Percentiles rank a stretch among this genome's conserved stretches.
Conservation (phyloP, 306 rosid species). For the Trifolium subterraneum region DNA sequence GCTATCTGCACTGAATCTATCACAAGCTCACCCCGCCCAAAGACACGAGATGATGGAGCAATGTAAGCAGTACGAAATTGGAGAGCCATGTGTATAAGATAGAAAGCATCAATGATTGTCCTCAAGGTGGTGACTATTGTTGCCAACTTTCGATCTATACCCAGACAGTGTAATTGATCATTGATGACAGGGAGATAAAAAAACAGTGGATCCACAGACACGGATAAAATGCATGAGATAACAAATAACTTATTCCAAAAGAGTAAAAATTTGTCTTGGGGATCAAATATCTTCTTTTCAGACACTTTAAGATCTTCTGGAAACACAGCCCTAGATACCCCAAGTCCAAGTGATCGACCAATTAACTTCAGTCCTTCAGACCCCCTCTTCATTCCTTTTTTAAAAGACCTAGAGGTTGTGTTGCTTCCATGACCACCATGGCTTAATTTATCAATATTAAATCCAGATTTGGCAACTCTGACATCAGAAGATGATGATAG, state of each 20-base stretch:
- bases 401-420: constrained; percentile 79
- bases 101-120: constrained; percentile 81
- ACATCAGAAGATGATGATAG: constrained; percentile 71
- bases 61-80: constrained; percentile 95
- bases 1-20: constrained; percentile 90
- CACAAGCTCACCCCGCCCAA: constrained; percentile 99
- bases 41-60: constrained; percentile 99
- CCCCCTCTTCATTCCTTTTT: constrained; percentile 89
- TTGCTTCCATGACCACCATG: constrained; percentile 63
- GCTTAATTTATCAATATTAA: constrained; percentile 67
- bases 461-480: constrained; percentile 71
- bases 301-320: constrained; percentile 94
- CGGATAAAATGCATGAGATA: constrained; percentile 82
- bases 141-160: constrained; percentile 80
- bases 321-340: constrained; percentile 88
- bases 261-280: constrained; percentile 86
- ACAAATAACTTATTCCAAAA: constrained; percentile 84
- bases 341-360: constrained; percentile 86
- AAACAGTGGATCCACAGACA: constrained; percentile 93
- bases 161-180: constrained; percentile 62
- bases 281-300: constrained; percentile 91
- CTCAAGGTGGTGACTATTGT: constrained; percentile 82
- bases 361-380: constrained; percentile 94
- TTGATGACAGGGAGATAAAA: constrained; percentile 90
- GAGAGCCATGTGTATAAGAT: constrained; percentile 92